Evolutionary conservation across 352 stramenopile species (phyloP).

Genomic region (Pythium utonaiense): DNA sequence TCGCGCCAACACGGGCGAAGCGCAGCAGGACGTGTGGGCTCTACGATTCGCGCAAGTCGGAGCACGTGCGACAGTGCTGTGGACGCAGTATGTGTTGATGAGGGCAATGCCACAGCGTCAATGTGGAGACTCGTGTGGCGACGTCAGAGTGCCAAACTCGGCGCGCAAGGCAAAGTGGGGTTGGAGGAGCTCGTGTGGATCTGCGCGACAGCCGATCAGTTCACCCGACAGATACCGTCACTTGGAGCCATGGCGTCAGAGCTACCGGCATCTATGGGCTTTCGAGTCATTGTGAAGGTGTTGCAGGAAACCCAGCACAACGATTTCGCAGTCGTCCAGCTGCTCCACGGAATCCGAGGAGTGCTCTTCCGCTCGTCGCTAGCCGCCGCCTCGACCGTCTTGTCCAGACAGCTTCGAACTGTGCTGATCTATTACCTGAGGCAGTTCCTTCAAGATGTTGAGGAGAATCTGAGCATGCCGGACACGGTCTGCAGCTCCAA

Average conservation of each 20-base stretch:
- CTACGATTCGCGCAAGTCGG: not conserved
- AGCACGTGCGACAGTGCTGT: constrained; percentile 6
- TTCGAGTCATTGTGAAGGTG: not conserved
- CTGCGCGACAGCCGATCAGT: constrained; percentile 13
- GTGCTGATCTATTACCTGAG: not conserved
- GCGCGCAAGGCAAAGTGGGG: not conserved
- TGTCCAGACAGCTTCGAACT: not conserved
- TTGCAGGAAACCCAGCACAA: not conserved
- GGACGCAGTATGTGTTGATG: not conserved
- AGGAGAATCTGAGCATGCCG: not conserved
- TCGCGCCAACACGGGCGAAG: not conserved
- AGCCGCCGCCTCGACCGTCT: not conserved
- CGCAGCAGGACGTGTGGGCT: not conserved
- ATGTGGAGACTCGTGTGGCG: constrained; percentile 17
- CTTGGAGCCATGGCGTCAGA: not conserved
- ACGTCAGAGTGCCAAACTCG: constrained; percentile 1
- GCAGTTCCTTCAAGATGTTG: not conserved
- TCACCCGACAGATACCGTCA: not conserved
- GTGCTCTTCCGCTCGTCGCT: not conserved
- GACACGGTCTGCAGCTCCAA: not conserved
- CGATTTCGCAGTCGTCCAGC: not conserved
- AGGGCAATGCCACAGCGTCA: not conserved
- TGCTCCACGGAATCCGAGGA: not conserved
- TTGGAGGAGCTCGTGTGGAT: constrained; percentile 5
- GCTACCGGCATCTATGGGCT: not conserved